A percentile compares a stretch with the other conserved stretches of the same genome.
These are phyloP conservation scores for Neurospora sp. DNA, from an alignment of 495 filamentous ascomycete species.

Conservation along the genomic window DNA sequence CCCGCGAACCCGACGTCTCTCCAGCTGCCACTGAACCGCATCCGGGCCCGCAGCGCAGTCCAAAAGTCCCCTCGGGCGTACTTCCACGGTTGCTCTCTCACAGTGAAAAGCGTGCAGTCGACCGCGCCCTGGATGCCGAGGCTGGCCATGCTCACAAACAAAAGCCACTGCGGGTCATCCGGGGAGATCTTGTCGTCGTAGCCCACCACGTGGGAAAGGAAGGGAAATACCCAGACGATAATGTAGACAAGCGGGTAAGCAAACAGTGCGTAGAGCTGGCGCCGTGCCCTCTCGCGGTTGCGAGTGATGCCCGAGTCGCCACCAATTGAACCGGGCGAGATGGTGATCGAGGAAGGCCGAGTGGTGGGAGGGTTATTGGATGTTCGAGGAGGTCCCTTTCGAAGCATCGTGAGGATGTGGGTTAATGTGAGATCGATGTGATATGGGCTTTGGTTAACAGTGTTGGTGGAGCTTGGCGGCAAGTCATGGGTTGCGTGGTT, in stretches of 20 bases:
- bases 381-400: constrained; percentile 8
- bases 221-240: constrained; percentile 64
- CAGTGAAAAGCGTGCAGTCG: constrained; percentile 55
- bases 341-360: constrained; percentile 1
- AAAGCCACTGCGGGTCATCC: constrained; percentile 44
- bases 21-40: constrained; percentile 6
- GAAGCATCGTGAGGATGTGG: constrained; percentile 14
- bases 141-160: constrained; percentile 43
- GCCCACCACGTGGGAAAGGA: constrained; percentile 49
- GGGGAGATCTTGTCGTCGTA: constrained; percentile 38
- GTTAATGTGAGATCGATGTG: constrained; percentile 8
- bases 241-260: constrained; percentile 64
- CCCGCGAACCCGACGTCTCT: constrained; percentile 16
- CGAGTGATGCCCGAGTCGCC: constrained; percentile 16
- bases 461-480: not conserved
- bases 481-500: not conserved
- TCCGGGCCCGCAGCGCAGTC: constrained; percentile 18
- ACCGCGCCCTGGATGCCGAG: constrained; percentile 52
- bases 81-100: constrained; percentile 60
- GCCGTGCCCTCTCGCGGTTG: constrained; percentile 46
- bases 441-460: not conserved
- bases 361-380: not conserved
- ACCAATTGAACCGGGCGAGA: constrained; percentile 7
- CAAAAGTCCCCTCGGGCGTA: constrained; percentile 38
- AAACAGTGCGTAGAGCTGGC: constrained; percentile 59